These are phyloP conservation scores for Fomitopsis serialis DNA, from an alignment of 768 basidiomycete genomes.

Conservation along the genomic window DNA sequence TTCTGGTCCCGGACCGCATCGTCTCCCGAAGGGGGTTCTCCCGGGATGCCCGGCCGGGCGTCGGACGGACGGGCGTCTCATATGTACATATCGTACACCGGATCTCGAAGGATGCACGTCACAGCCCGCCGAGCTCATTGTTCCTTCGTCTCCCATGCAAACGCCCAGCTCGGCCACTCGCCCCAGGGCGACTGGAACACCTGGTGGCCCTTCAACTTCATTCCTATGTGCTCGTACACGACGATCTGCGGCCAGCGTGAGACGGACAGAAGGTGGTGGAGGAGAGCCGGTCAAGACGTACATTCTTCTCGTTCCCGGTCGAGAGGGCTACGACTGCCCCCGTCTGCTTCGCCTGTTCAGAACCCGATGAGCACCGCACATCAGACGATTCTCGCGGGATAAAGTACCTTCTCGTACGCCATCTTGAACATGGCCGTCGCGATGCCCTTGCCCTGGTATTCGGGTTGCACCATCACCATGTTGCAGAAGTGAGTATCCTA, in stretches of 20 bases:
- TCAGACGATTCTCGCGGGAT: background rate
- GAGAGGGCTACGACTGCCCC: slow-evolving; percentile 4
- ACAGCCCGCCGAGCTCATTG: background rate
- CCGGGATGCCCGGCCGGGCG: too few species aligned
- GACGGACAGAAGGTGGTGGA: too few species aligned
- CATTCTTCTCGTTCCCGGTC: slow-evolving; percentile 3
- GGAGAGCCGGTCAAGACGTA: background rate
- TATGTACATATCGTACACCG: too few species aligned
- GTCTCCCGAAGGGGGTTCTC: too few species aligned
- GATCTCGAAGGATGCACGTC: too few species aligned
- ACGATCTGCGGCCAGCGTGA: slow-evolving; percentile 10
- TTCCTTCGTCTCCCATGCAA: slow-evolving; percentile 1
- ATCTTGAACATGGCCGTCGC: slow-evolving; percentile 7
- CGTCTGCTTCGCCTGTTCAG: slow-evolving; percentile 4
- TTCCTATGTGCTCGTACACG: slow-evolving; percentile 14
- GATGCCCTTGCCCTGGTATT: slow-evolving; percentile 13
- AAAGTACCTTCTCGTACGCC: slow-evolving; percentile 5
- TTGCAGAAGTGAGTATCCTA: slow-evolving; percentile 13
- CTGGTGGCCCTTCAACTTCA: slow-evolving; percentile 6
- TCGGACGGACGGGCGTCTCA: too few species aligned
- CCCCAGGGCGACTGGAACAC: slow-evolving; percentile 14
- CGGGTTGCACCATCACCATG: slow-evolving; percentile 10
- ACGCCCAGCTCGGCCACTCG: slow-evolving; percentile 15
- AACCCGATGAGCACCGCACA: too few species aligned
- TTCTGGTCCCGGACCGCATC: too few species aligned